Conservation (phyloP, 106 monocot species). For the Ottelia alismoides region DNA sequence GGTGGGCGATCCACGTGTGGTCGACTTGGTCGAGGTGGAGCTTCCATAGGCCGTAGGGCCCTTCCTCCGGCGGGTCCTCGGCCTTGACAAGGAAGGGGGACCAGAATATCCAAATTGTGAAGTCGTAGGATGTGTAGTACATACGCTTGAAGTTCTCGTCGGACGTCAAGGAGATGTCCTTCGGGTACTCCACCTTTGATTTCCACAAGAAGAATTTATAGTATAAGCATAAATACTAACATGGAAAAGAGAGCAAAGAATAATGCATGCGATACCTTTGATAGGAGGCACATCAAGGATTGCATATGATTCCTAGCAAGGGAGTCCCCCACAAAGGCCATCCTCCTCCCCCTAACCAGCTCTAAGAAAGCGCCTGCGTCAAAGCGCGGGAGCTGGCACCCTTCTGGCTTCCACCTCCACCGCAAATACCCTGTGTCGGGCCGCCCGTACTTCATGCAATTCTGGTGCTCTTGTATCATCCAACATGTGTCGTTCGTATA, state of each 20-base stretch:
- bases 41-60: constrained; percentile 1
- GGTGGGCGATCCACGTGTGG: not conserved
- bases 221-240: too few relatives aligned
- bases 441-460: constrained; percentile 47
- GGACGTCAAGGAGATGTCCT: not conserved
- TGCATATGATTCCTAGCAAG: constrained; percentile 20
- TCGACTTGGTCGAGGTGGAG: constrained; percentile 5
- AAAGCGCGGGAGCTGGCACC: constrained; percentile 33
- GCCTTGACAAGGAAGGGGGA: constrained; percentile 4
- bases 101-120: constrained; percentile 11
- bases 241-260: too few relatives aligned
- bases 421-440: constrained; percentile 31
- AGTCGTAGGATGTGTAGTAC: constrained; percentile 1
- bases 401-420: constrained; percentile 45
- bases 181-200: constrained; percentile 1
- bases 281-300: constrained; percentile 8
- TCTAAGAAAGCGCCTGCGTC: constrained; percentile 24
- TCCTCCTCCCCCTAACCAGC: constrained; percentile 17
- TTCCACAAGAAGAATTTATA: too few relatives aligned
- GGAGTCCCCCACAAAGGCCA: constrained; percentile 52
- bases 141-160: constrained; percentile 5
- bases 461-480: constrained; percentile 41
- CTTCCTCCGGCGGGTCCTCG: not conserved
- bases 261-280: too few relatives aligned
- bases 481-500: constrained; percentile 42